These are phyloP conservation scores for Skeletonema menzelii DNA, from an alignment of 108 stramenopile genomes.

Conservation along the genomic window DNA sequence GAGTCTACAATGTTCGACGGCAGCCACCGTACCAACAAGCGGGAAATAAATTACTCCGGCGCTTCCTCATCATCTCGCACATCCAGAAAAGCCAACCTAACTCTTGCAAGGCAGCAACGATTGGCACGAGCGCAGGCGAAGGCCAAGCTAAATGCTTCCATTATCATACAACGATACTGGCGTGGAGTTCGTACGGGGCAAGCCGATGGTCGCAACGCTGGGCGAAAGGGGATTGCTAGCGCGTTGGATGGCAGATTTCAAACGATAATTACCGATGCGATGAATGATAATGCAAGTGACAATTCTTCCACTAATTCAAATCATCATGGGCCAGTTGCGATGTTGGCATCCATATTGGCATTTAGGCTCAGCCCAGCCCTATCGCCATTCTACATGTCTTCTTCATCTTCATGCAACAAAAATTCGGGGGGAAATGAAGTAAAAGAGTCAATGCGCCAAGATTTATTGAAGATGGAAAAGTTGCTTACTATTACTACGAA, in stretches of 20 bases:
- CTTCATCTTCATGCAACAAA: not conserved
- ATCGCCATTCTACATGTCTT: slow-evolving; percentile 12
- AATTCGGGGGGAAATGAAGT: not conserved
- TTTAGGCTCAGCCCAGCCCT: slow-evolving; percentile 34
- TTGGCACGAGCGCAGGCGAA: slow-evolving; percentile 22
- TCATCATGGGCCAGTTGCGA: not conserved
- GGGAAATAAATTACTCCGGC: slow-evolving; percentile 41
- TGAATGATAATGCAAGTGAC: not conserved
- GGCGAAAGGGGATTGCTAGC: slow-evolving; percentile 26
- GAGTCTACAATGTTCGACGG: slow-evolving; percentile 38
- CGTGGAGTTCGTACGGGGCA: slow-evolving; percentile 20
- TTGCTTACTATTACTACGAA: not conserved
- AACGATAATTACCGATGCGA: not conserved
- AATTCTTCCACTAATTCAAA: not conserved
- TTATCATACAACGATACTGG: slow-evolving; percentile 23
- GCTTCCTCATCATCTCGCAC: slow-evolving; percentile 19
- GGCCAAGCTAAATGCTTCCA: slow-evolving; percentile 18
- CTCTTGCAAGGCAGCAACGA: slow-evolving; percentile 24
- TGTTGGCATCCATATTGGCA: slow-evolving; percentile 17
- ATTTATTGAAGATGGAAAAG: slow-evolving; percentile 17
- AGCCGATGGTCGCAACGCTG: not conserved
- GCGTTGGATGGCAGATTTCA: slow-evolving; percentile 10
- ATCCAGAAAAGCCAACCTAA: slow-evolving; percentile 14
- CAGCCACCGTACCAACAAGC: slow-evolving; percentile 37
- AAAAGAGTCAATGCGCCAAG: slow-evolving; percentile 18